Evolutionary conservation across 108 stramenopile genomes (phyloP).

Genomic region (Pseudonitzschia multistriata): DNA sequence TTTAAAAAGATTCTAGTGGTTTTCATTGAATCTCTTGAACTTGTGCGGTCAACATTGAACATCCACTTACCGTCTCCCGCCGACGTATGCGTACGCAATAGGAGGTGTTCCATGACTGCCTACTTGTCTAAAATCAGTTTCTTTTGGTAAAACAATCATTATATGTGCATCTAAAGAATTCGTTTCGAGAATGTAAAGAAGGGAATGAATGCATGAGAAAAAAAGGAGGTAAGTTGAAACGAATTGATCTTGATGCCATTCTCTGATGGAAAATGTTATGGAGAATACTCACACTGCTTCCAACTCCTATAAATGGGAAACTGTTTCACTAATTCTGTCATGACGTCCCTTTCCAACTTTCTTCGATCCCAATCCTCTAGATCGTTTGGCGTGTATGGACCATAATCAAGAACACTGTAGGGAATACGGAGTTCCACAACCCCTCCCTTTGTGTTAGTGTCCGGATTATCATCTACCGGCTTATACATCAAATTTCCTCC

Average conservation of each 20-base stretch:
- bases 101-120: background rate
- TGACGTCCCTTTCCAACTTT: background rate
- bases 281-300: background rate
- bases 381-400: background rate
- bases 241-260: too few species aligned
- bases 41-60: too few species aligned
- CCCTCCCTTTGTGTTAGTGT: background rate
- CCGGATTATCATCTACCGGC: background rate
- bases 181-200: background rate
- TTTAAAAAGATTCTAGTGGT: too few species aligned
- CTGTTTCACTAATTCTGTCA: background rate
- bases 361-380: background rate
- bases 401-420: background rate
- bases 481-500: background rate
- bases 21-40: too few species aligned
- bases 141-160: background rate
- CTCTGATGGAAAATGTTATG: background rate
- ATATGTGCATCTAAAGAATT: background rate
- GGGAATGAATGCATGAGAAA: background rate
- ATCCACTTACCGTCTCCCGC: background rate
- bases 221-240: background rate
- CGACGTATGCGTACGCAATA: background rate
- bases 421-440: conserved; percentile 5
- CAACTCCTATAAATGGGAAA: background rate
- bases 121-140: conserved; percentile 3